These are phyloP conservation scores for Candida nonsorbophila DNA, from an alignment of 805 yeast genomes.

Conservation along the genomic window DNA sequence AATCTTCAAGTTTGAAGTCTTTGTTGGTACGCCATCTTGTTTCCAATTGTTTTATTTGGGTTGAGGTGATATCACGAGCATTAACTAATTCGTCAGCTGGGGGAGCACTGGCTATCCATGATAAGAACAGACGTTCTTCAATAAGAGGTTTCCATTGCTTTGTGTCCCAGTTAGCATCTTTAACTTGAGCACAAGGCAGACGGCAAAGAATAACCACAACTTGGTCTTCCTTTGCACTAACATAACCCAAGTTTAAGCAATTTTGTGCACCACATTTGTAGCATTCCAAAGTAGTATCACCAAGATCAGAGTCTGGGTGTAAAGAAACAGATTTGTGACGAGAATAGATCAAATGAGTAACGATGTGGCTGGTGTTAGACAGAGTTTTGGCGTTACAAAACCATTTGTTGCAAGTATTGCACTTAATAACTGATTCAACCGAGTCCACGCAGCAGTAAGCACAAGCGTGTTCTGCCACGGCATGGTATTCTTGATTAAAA, in stretches of 20 bases:
- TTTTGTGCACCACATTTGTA: slow-evolving; percentile 84
- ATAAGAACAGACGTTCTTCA: slow-evolving; percentile 67
- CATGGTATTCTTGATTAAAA: slow-evolving; percentile 11
- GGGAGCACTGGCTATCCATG: slow-evolving; percentile 79
- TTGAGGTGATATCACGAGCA: slow-evolving; percentile 51
- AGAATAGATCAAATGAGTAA: slow-evolving; percentile 78
- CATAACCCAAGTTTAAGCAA: slow-evolving; percentile 78
- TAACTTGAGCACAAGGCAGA: slow-evolving; percentile 76
- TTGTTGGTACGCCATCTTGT: slow-evolving; percentile 75
- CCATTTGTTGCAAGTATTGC: slow-evolving; percentile 78
- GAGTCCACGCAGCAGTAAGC: slow-evolving; percentile 72
- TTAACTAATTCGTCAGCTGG: slow-evolving; percentile 55
- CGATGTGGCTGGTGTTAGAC: slow-evolving; percentile 68
- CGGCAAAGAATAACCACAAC: slow-evolving; percentile 86
- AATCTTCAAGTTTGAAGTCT: slow-evolving; percentile 65
- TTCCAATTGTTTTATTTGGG: slow-evolving; percentile 69
- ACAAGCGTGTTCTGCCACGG: no score
- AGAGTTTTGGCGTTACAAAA: slow-evolving; percentile 68
- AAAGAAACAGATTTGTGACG: slow-evolving; percentile 70
- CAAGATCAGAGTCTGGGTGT: slow-evolving; percentile 77
- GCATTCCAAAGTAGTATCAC: slow-evolving; percentile 85
- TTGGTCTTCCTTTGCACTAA: slow-evolving; percentile 79
- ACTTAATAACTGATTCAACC: slow-evolving; percentile 63
- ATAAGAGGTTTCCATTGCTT: slow-evolving; percentile 83
- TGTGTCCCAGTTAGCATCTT: slow-evolving; percentile 81